phyloP scores from a whole-genome alignment of 2,329 filamentous ascomycete species.

The Beauveria bassiana region DNA sequence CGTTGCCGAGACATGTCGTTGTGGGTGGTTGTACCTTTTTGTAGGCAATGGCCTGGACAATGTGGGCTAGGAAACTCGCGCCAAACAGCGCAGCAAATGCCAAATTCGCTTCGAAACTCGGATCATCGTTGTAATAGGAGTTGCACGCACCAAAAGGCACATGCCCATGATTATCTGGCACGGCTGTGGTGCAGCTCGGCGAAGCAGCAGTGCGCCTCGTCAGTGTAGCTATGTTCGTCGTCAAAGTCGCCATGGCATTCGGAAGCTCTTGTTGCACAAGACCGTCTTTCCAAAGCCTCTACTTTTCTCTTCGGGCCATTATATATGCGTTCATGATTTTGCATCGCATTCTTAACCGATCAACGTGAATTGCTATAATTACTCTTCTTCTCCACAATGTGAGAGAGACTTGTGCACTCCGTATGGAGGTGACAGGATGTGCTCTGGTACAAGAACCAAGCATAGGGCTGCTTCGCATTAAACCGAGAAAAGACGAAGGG shows the following conservation, averaged over 20 bases:
- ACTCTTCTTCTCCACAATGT: neutral
- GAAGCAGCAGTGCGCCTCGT: slow-evolving; percentile 34
- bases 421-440: neutral
- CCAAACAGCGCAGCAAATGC: slow-evolving; percentile 26
- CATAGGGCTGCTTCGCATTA: neutral
- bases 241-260: slow-evolving; percentile 18
- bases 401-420: neutral
- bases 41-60: slow-evolving; percentile 22
- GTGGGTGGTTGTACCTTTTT: slow-evolving; percentile 20
- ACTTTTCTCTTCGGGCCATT: no score
- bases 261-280: neutral
- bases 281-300: neutral
- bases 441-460: neutral
- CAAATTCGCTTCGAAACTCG: slow-evolving; percentile 25
- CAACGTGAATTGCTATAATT: neutral
- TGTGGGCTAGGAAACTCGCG: slow-evolving; percentile 20
- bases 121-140: slow-evolving; percentile 25
- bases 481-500: neutral
- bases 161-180: slow-evolving; percentile 24
- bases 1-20: no score
- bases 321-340: neutral
- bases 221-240: slow-evolving; percentile 16
- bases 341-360: neutral
- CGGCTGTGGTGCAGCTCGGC: slow-evolving; percentile 22
- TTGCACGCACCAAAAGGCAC: slow-evolving; percentile 26